A percentile compares a stretch with the other conserved stretches of the same genome.
Evolutionary conservation across 495 filamentous ascomycete species (phyloP).

Genomic region (Trichoderma reesei): DNA sequence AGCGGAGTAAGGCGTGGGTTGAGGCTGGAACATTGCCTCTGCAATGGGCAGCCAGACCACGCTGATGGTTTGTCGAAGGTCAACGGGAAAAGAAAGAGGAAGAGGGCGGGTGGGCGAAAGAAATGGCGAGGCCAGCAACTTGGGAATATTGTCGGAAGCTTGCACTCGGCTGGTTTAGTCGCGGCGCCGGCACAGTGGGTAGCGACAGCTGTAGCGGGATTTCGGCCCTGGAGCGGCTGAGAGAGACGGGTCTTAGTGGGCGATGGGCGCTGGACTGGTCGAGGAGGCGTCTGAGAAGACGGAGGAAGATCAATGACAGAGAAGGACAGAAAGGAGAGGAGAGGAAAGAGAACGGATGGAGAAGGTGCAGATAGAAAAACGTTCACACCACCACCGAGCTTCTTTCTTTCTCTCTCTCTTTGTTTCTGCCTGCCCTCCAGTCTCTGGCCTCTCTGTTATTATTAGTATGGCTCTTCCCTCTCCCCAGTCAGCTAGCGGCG

Average conservation of each 20-base stretch:
- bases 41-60: neutral
- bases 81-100: neutral
- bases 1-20: conserved; percentile 35
- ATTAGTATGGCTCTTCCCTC: conserved; percentile 1
- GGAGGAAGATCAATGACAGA: neutral
- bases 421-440: neutral
- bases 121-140: neutral
- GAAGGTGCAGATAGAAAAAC: conserved; percentile 14
- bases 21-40: conserved; percentile 45
- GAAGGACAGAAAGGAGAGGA: neutral
- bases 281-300: neutral
- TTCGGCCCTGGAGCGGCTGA: neutral
- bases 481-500: conserved; percentile 14
- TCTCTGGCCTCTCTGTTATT: neutral
- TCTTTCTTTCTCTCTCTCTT: neutral
- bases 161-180: neutral
- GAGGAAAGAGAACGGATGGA: conserved; percentile 5
- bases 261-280: neutral
- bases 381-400: conserved; percentile 6
- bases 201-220: neutral
- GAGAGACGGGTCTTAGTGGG: neutral
- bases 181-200: neutral
- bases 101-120: neutral
- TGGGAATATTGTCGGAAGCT: neutral
- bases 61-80: neutral